Conservation (phyloP, 345 rosid genomes). For the Schrenkiella parvula region DNA sequence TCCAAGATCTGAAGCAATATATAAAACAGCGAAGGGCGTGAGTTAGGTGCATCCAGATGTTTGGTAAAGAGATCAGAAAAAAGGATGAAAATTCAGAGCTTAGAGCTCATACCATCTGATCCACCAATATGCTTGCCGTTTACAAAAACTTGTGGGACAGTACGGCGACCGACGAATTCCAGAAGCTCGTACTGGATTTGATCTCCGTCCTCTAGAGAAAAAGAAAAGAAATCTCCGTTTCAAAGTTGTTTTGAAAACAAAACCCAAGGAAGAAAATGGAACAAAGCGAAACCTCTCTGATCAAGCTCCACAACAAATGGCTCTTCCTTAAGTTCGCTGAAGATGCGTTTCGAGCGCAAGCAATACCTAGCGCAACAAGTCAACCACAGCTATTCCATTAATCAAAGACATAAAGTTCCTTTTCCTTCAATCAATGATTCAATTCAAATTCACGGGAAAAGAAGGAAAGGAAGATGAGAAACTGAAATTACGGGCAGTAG, state of each 20-base stretch:
- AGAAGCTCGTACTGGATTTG: constrained; percentile 65
- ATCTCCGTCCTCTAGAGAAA: constrained; percentile 70
- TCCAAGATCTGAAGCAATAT: constrained; percentile 46
- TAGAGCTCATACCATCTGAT: constrained; percentile 61
- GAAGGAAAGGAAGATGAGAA: too few species aligned
- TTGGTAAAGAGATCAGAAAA: background rate
- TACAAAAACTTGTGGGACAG: constrained; percentile 86
- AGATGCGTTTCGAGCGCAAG: constrained; percentile 48
- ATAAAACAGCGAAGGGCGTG: background rate
- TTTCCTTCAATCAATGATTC: too few species aligned
- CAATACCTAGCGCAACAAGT: constrained; percentile 65
- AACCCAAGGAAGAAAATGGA: background rate
- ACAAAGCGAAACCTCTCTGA: constrained; percentile 21
- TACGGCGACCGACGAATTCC: constrained; percentile 63
- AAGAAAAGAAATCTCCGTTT: background rate
- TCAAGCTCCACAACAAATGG: constrained; percentile 62
- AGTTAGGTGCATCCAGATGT: background rate
- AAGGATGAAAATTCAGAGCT: too few species aligned
- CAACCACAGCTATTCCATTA: too few species aligned
- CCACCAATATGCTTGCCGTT: constrained; percentile 85
- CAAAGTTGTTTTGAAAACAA: too few species aligned
- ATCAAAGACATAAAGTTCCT: too few species aligned
- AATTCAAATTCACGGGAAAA: too few species aligned
- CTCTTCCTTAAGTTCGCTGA: constrained; percentile 43
- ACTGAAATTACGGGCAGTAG: constrained; percentile 73